Percentiles rank a stretch among this genome's conserved stretches.
These are phyloP conservation scores for Lactifluus pinguis DNA, from an alignment of 768 basidiomycete species.

Conservation along the genomic window DNA sequence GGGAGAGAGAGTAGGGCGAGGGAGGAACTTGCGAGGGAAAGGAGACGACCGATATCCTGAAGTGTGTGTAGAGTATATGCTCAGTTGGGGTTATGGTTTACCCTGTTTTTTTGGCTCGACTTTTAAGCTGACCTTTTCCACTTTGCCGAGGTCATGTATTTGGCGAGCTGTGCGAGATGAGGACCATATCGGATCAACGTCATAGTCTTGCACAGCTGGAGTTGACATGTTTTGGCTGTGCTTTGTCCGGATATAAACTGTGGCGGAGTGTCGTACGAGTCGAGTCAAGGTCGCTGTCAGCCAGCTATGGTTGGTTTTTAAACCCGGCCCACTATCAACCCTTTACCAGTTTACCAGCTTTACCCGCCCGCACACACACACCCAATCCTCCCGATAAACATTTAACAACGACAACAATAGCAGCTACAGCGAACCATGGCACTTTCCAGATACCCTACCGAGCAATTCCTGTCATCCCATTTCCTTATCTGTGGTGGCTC, in stretches of 20 bases:
- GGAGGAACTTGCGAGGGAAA: constrained; percentile 68
- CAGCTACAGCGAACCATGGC: background rate
- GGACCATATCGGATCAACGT: constrained; percentile 63
- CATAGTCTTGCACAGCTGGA: background rate
- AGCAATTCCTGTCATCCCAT: constrained; percentile 8
- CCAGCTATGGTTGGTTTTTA: too few species aligned
- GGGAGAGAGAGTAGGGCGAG: constrained; percentile 75
- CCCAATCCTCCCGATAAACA: background rate
- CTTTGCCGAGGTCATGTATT: constrained; percentile 70
- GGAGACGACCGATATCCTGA: constrained; percentile 70
- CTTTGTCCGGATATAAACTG: too few species aligned
- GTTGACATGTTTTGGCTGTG: background rate
- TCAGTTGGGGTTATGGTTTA: too few species aligned
- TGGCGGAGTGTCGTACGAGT: background rate
- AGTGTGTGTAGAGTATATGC: background rate
- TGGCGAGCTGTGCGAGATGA: constrained; percentile 75
- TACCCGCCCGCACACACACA: too few species aligned
- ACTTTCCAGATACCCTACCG: background rate
- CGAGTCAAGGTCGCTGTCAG: too few species aligned
- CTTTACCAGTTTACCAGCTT: too few species aligned
- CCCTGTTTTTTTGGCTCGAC: background rate
- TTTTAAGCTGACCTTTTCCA: constrained; percentile 51
- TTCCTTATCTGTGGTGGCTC: constrained; percentile 27
- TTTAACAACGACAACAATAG: too few species aligned
- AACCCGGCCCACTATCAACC: too few species aligned